Base-by-base conservation (phyloP, 108 stramenopile species). In the Cyclotella atomus region DNA sequence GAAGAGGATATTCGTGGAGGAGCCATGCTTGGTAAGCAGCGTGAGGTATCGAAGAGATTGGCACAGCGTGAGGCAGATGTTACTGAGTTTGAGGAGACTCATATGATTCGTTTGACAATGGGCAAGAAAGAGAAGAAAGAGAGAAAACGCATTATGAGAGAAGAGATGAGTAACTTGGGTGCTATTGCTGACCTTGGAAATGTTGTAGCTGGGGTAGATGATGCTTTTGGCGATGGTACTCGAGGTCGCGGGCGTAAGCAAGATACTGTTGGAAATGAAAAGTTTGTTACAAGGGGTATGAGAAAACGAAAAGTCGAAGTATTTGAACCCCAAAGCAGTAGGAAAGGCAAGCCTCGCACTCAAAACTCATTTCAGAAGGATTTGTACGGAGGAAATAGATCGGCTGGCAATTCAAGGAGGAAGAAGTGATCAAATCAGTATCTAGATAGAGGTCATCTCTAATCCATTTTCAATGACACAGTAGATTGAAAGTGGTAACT, bases 1-100 rank as follows among this genome's bases (percentile, higher is more conserved):
- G 89, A 89, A 62, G 92, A 95, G 65, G 95, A 95, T 75, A 77
- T 87, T n/a, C 87, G 86, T 49, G 95, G 95, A 21, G 94, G 91
- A 14, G 83, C 88, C 35, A 53, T 81, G 57, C 80, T 88, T 12
- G 92, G 92, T 15, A 84, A 86, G 64, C 89, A 91, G 54, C 73
- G 84, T 16, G 85, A 88, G 62, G 81, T 83, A n/a, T 82, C 94
- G 2, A 79, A 84, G 24, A 68, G 84, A 10, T 57, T 92, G 44
- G 88, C 88, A 16, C 81, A 83, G 62, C 77, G 77, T 33, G 83
- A 91, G 49, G 84, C 77, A 6, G 95, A 91, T 52, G 81, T 89
- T 59, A 74, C 64, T 24, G 74, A 82, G 62, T 91, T 84, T 68
- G 95, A 95, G 77, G 95, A 95, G 83, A 76, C 79, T 21, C 78